phyloP scores from a whole-genome alignment of 495 filamentous ascomycete species.

The Hypoxylon fragiforme region DNA sequence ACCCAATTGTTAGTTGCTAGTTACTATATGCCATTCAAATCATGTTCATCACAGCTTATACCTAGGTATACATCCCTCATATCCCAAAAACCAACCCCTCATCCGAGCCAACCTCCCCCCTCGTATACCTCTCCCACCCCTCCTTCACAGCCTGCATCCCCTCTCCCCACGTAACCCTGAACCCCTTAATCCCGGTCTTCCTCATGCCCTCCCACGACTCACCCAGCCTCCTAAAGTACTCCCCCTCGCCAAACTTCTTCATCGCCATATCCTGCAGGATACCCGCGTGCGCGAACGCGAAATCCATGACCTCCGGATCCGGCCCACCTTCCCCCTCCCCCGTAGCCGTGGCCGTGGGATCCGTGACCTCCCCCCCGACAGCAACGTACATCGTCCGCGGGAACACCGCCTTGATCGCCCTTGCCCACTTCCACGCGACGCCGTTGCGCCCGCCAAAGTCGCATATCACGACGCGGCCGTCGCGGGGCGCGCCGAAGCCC shows the following conservation, averaged over 20 bases:
- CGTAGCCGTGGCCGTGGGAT: slow-evolving; percentile 31
- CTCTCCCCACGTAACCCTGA: slow-evolving; percentile 48
- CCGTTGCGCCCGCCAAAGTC: slow-evolving; percentile 56
- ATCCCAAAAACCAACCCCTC: slow-evolving; percentile 50
- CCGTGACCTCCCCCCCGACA: slow-evolving; percentile 43
- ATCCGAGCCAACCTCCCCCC: slow-evolving; percentile 45
- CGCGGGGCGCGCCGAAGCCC: slow-evolving; percentile 26
- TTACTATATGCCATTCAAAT: too few relatives aligned
- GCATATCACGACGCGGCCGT: slow-evolving; percentile 50
- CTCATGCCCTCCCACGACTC: slow-evolving; percentile 44
- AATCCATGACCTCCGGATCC: slow-evolving; percentile 13
- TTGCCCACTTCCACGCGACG: slow-evolving; percentile 42
- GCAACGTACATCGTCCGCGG: slow-evolving; percentile 43
- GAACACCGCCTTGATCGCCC: slow-evolving; percentile 31
- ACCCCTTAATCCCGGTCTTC: slow-evolving; percentile 35
- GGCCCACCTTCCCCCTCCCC: slow-evolving; percentile 2
- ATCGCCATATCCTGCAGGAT: slow-evolving; percentile 45
- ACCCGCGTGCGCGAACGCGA: slow-evolving; percentile 50
- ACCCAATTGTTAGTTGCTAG: too few relatives aligned
- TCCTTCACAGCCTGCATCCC: slow-evolving; percentile 47
- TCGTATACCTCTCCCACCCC: slow-evolving; percentile 50
- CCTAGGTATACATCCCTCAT: too few relatives aligned
- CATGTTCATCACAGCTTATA: too few relatives aligned
- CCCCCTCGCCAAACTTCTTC: slow-evolving; percentile 30
- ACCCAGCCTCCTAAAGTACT: slow-evolving; percentile 37